These are phyloP conservation scores for Rauvolfia tetraphylla DNA, from an alignment of 257 asterid species.

Conservation along the genomic window DNA sequence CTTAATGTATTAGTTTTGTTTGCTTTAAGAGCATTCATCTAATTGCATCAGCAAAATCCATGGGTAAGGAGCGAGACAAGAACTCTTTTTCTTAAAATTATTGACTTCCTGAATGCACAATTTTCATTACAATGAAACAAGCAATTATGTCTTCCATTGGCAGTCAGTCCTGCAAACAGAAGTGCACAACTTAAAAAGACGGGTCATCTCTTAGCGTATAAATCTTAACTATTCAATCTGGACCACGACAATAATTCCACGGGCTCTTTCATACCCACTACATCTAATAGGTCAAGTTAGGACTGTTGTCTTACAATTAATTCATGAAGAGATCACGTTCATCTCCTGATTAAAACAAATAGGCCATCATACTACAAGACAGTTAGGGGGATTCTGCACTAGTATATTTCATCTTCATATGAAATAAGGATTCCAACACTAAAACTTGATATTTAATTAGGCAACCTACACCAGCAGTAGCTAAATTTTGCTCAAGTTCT, in stretches of 20 bases:
- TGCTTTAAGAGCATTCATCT: background rate
- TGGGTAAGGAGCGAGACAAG: background rate
- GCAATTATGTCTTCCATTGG: background rate
- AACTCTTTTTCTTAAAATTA: background rate
- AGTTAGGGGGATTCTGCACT: background rate
- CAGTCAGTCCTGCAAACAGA: background rate
- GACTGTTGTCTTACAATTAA: background rate
- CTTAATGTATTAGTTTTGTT: background rate
- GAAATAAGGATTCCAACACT: background rate
- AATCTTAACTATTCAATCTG: background rate
- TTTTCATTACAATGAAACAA: background rate
- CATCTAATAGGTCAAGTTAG: background rate
- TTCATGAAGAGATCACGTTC: background rate
- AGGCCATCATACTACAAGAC: no score
- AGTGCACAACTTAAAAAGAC: background rate
- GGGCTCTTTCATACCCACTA: background rate
- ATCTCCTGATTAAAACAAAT: background rate
- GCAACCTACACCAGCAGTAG: background rate
- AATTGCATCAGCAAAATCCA: background rate
- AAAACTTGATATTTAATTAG: background rate
- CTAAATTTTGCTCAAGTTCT: background rate
- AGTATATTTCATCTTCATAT: background rate
- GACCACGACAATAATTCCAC: background rate
- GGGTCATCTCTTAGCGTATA: background rate
- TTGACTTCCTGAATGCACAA: background rate